These are phyloP conservation scores for Lophiotrema nucula DNA, from an alignment of 495 filamentous ascomycete species.

Conservation along the genomic window DNA sequence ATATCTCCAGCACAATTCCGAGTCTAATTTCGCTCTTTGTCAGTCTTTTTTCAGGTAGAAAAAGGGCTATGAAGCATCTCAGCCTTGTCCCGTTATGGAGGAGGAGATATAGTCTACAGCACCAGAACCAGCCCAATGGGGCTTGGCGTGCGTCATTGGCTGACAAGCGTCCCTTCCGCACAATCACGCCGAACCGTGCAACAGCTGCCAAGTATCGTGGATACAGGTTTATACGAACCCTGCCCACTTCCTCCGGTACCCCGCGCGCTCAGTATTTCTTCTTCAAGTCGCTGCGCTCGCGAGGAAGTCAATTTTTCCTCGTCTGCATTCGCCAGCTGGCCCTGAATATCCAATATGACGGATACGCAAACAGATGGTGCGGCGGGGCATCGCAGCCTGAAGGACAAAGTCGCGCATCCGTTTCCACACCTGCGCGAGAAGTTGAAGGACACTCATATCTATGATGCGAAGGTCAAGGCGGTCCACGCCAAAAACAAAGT, in stretches of 20 bases:
- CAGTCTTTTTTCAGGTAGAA: too few species aligned
- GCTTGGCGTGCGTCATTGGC: constrained; percentile 1
- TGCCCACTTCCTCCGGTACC: too few species aligned
- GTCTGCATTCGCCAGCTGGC: neutral
- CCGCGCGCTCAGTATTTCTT: too few species aligned
- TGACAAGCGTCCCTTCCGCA: neutral
- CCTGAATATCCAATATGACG: constrained; percentile 6
- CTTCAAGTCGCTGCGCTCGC: too few species aligned
- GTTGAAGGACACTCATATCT: constrained; percentile 67
- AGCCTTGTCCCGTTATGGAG: too few species aligned
- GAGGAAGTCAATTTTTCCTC: too few species aligned
- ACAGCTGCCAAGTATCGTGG: neutral
- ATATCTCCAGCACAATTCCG: too few species aligned
- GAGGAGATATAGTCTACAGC: too few species aligned
- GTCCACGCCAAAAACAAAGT: constrained; percentile 67
- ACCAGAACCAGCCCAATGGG: neutral
- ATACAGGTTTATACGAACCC: neutral
- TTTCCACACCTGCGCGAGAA: constrained; percentile 39
- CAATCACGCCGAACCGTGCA: neutral
- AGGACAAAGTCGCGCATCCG: constrained; percentile 30
- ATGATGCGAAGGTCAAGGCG: constrained; percentile 83
- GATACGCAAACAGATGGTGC: constrained; percentile 17
- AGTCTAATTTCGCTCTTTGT: too few species aligned
- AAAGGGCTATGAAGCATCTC: too few species aligned
- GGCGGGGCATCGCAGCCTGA: constrained; percentile 17